Evolutionary conservation across 768 basidiomycete species (phyloP).

Genomic region (Naganishia antarctica): DNA sequence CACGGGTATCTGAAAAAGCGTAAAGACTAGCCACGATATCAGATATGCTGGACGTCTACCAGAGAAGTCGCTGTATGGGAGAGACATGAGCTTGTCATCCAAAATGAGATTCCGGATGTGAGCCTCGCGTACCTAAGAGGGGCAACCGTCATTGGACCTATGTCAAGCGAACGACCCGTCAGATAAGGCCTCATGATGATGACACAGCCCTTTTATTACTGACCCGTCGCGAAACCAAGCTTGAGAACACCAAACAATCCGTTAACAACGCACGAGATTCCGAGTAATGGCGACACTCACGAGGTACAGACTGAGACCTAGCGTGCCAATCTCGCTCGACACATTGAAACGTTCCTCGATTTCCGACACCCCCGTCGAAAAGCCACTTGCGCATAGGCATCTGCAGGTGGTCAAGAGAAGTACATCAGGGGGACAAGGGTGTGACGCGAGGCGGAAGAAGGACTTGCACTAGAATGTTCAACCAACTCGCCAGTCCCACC

Average conservation of each 20-base stretch:
- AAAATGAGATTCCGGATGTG: too few species aligned
- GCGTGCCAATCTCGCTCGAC: slow-evolving; percentile 31
- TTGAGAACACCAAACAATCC: background rate
- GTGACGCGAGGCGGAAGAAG: too few species aligned
- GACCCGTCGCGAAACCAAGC: slow-evolving; percentile 31
- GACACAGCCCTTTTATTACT: background rate
- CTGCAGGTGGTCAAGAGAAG: too few species aligned
- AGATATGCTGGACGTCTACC: slow-evolving; percentile 37
- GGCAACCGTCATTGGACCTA: slow-evolving; percentile 5
- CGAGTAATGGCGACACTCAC: slow-evolving; percentile 16
- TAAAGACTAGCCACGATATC: slow-evolving; percentile 36
- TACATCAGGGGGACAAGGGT: too few species aligned
- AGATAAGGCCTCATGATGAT: too few species aligned
- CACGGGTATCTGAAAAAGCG: slow-evolving; percentile 36
- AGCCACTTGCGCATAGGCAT: slow-evolving; percentile 34
- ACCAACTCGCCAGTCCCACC: slow-evolving; percentile 30
- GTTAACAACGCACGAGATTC: background rate
- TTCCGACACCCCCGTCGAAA: slow-evolving; percentile 33
- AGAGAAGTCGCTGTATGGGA: slow-evolving; percentile 8
- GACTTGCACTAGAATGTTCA: slow-evolving; percentile 35
- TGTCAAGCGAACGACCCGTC: too few species aligned
- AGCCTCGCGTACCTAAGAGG: background rate
- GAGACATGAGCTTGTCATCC: too few species aligned
- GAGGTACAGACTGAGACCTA: slow-evolving; percentile 34
- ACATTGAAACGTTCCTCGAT: slow-evolving; percentile 35